Conservation (phyloP, 768 basidiomycete genomes). For the Boletales sp. region DNA sequence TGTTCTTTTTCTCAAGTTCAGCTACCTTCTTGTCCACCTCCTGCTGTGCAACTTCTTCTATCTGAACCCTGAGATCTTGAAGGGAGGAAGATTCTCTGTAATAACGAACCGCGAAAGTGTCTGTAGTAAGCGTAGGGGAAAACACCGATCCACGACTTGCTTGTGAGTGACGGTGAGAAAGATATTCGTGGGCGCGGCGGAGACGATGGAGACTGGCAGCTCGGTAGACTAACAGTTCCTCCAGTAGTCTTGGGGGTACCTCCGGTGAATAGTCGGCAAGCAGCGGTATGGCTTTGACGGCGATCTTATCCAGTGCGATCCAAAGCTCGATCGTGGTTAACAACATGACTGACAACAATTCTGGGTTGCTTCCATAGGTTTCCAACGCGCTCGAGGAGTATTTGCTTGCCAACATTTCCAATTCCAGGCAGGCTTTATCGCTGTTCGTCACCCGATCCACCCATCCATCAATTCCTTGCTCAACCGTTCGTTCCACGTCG, state of each 20-base stretch:
- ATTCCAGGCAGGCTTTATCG: constrained; percentile 12
- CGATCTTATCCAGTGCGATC: constrained; percentile 33
- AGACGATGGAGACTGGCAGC: constrained; percentile 28
- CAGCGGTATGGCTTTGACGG: constrained; percentile 19
- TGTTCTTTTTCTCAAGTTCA: constrained; percentile 27
- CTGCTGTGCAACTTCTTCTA: constrained; percentile 25
- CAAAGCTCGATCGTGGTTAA: constrained; percentile 36
- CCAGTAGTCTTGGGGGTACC: constrained; percentile 22
- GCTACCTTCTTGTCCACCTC: constrained; percentile 21
- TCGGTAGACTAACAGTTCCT: constrained; percentile 28
- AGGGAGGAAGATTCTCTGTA: constrained; percentile 25
- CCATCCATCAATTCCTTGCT: constrained; percentile 34
- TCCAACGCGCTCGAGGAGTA: constrained; percentile 27
- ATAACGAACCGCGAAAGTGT: constrained; percentile 35
- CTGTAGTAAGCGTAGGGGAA: constrained; percentile 6
- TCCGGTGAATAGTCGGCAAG: constrained; percentile 33
- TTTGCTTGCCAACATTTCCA: constrained; percentile 22
- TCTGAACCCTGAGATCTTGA: constrained; percentile 24
- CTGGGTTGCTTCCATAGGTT: constrained; percentile 33
- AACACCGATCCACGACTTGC: constrained; percentile 33
- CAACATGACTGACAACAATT: constrained; percentile 41
- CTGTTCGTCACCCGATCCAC: constrained; percentile 11
- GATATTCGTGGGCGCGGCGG: constrained; percentile 24
- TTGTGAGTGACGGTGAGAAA: constrained; percentile 27
- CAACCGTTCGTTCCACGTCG: constrained; percentile 37